These are phyloP conservation scores for Trichaptum fuscoviolaceum DNA, from an alignment of 768 basidiomycete species.

Conservation along the genomic window DNA sequence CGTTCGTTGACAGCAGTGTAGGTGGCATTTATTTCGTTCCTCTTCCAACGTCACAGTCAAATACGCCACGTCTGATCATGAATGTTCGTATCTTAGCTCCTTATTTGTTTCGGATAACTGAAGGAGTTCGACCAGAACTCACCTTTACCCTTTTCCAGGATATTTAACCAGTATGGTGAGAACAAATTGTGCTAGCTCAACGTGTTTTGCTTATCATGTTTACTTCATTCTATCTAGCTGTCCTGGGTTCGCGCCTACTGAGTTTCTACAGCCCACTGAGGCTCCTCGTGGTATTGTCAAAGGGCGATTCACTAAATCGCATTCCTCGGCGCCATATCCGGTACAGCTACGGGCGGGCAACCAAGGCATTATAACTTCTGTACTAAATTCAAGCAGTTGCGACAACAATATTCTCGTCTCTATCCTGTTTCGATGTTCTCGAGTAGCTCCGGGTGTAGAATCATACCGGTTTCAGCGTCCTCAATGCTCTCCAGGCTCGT, in stretches of 20 bases:
- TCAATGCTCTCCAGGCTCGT: no score
- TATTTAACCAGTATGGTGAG: constrained; percentile 59
- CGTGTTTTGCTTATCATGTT: no score
- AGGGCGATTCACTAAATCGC: background rate
- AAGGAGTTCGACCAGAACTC: constrained; percentile 36
- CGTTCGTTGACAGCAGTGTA: constrained; percentile 9
- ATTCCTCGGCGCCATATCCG: background rate
- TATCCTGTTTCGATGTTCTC: no score
- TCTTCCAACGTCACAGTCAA: constrained; percentile 20
- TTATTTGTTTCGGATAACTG: constrained; percentile 4
- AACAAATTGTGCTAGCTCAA: constrained; percentile 4
- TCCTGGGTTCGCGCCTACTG: constrained; percentile 44
- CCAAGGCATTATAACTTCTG: background rate
- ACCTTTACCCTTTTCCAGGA: constrained; percentile 41
- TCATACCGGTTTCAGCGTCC: no score
- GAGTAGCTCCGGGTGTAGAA: no score
- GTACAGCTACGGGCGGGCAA: background rate
- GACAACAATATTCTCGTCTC: no score
- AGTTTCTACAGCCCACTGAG: constrained; percentile 57
- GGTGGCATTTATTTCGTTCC: constrained; percentile 31
- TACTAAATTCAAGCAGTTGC: no score
- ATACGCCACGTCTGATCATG: constrained; percentile 5
- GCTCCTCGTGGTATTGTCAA: constrained; percentile 24
- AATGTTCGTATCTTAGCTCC: constrained; percentile 1
- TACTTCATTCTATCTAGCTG: constrained; percentile 30